Base-by-base conservation (phyloP, 2,329 filamentous ascomycete species). In the Trichophyton verrucosum region DNA sequence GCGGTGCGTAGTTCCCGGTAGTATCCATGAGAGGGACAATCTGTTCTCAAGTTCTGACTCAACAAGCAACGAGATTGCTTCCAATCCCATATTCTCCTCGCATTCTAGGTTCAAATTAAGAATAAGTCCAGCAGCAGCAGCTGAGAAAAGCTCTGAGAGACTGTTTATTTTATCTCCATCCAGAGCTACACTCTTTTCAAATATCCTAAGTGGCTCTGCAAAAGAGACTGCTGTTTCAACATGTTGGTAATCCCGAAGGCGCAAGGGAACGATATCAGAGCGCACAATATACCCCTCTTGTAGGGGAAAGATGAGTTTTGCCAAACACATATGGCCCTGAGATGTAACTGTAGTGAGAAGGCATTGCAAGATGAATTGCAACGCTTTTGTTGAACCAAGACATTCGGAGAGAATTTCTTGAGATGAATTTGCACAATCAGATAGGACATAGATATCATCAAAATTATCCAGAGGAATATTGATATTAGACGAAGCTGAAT, bases 181-280 rank as follows among this genome's bases (percentile, higher is more conserved):
- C 27, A 22, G 20, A 13, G 17, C 17, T 49, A 11, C 5, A 5
- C 3, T 30, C 2, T 20, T 27, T 20, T 53, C 38, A 27, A 33
- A 61, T 17, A 33, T 33, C 17, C 49, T 36, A 56, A 49, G 20
- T 13, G 61, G 57, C 30, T 46, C 42, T 20, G 58, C 49, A 61
- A 64, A 64, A 15, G 38, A 51, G 6, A 57, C 49, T 15, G 57
- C 61, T n/a, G 30, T 20, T 38, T 60, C 46, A 30, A 64, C 56
- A 51, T 58, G 33, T n/a, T 38, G 56, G 20, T 30, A 59, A 42
- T 60, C 62, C 20, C 40, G 33, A 46, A 64, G 47, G n/a, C 62
- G 60, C 49, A 51, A 36, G 6, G 57, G 17, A 42, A 63, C 13
- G n/a, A 63, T 62, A 36, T 63, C 62, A 5, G 60, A 60, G 36